Percentiles rank a stretch among this genome's conserved stretches.
phyloP scores from a whole-genome alignment of 2,329 filamentous ascomycete genomes.

The Ophiostoma sp. region DNA sequence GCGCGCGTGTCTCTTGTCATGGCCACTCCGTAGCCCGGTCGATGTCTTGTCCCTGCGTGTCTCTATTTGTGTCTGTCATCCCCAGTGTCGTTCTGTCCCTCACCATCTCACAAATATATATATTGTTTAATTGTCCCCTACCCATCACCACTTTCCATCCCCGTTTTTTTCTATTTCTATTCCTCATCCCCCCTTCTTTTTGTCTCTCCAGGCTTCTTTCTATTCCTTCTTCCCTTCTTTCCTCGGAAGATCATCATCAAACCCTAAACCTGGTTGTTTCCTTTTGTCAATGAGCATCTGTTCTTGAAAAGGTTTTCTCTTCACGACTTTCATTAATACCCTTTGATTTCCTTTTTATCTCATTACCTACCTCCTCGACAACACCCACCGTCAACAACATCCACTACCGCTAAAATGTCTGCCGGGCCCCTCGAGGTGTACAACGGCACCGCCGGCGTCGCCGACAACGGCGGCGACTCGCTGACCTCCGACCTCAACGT shows the following conservation, averaged over 20 bases:
- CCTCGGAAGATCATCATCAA: constrained; percentile 11
- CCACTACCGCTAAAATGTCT: constrained; percentile 28
- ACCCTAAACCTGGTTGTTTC: background rate
- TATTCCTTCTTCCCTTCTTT: constrained; percentile 2
- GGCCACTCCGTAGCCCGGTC: background rate
- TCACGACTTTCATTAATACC: constrained; percentile 11
- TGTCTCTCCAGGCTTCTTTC: constrained; percentile 14
- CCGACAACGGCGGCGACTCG: constrained; percentile 53
- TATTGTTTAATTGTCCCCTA: constrained; percentile 13
- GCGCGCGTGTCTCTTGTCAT: constrained; percentile 7
- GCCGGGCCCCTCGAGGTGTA: constrained; percentile 40
- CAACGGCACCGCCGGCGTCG: constrained; percentile 52
- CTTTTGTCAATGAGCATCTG: background rate
- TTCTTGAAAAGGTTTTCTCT: constrained; percentile 13
- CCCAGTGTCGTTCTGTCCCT: background rate
- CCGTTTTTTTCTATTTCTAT: constrained; percentile 19
- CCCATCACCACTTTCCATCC: background rate
- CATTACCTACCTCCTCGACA: background rate
- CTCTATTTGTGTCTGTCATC: background rate
- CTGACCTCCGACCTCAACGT: constrained; percentile 73
- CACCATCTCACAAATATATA: constrained; percentile 12
- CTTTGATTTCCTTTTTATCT: background rate
- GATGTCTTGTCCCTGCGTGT: background rate
- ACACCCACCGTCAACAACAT: background rate
- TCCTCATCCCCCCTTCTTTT: constrained; percentile 13